phyloP scores from a whole-genome alignment of 2,329 filamentous ascomycete genomes.

The Parasarocladium wereldwijsianum region DNA sequence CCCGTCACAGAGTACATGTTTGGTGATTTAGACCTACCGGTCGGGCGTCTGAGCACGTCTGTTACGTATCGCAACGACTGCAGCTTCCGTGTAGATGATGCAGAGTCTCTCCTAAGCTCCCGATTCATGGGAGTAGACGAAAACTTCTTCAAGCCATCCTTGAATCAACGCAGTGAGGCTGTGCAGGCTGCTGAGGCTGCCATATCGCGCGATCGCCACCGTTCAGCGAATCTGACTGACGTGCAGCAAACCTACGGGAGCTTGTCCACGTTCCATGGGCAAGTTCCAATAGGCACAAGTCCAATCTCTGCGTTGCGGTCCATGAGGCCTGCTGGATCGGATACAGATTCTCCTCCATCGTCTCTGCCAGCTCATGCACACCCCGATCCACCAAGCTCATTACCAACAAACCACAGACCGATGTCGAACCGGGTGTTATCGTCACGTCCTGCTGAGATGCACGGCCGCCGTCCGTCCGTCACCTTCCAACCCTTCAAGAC shows the following conservation, averaged over 20 bases:
- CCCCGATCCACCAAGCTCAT: constrained; percentile 31
- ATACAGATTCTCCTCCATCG: constrained; percentile 42
- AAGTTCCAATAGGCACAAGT: constrained; percentile 62
- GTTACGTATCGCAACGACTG: constrained; percentile 80
- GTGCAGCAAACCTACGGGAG: constrained; percentile 76
- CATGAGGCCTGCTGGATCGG: constrained; percentile 45
- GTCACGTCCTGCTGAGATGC: constrained; percentile 19
- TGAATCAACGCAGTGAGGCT: constrained; percentile 39
- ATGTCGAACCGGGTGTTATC: constrained; percentile 13
- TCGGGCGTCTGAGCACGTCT: constrained; percentile 67
- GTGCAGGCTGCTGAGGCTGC: constrained; percentile 41
- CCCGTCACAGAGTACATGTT: constrained; percentile 62
- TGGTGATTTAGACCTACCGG: constrained; percentile 71
- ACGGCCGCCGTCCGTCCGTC: constrained; percentile 57
- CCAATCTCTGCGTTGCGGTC: constrained; percentile 72
- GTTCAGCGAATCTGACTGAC: constrained; percentile 34
- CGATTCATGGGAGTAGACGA: constrained; percentile 88
- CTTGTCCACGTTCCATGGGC: constrained; percentile 78
- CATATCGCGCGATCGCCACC: constrained; percentile 57
- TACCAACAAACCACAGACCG: constrained; percentile 30
- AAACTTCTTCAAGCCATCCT: constrained; percentile 68
- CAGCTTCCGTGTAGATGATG: constrained; percentile 82
- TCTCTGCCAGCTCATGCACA: constrained; percentile 33
- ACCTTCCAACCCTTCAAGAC: constrained; percentile 96
- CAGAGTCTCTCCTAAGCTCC: constrained; percentile 80